Evolutionary conservation across 2,329 filamentous ascomycete species (phyloP).

Genomic region (Capronia coronata): DNA sequence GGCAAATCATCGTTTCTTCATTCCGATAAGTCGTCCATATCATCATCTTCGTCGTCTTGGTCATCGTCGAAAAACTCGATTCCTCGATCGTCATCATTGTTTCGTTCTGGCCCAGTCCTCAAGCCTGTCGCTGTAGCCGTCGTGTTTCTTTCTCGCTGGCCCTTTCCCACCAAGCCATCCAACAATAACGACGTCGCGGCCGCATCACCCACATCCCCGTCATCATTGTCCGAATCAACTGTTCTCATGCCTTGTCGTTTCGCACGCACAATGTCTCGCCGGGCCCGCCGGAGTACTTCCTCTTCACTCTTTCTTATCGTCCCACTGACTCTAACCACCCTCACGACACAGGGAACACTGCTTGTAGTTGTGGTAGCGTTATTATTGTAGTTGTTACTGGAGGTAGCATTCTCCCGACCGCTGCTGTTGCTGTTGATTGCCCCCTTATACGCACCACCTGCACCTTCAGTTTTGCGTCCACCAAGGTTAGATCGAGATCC

Average conservation of each 20-base stretch:
- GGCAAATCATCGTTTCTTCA: neutral
- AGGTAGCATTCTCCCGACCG: neutral
- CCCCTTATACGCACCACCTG: no score
- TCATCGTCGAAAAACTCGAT: slow-evolving; percentile 15
- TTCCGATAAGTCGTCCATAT: slow-evolving; percentile 30
- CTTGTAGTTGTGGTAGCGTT: slow-evolving; percentile 12
- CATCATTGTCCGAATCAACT: slow-evolving; percentile 5
- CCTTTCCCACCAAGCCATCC: slow-evolving; percentile 1
- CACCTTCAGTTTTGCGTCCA: no score
- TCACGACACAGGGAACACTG: slow-evolving; percentile 62
- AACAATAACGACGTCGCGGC: neutral
- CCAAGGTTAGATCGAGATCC: neutral
- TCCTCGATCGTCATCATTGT: slow-evolving; percentile 11
- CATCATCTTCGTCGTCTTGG: slow-evolving; percentile 11
- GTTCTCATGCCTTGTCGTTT: slow-evolving; percentile 10
- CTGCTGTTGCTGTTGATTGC: no score
- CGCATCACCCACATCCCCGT: neutral
- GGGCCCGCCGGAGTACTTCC: slow-evolving; percentile 74
- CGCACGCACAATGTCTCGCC: slow-evolving; percentile 55
- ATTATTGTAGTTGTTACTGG: neutral
- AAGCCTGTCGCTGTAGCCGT: neutral
- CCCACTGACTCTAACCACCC: slow-evolving; percentile 79
- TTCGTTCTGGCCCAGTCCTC: neutral
- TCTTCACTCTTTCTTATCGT: slow-evolving; percentile 90
- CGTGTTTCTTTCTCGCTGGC: neutral